Base-by-base conservation (phyloP, 495 filamentous ascomycete species). In the Aspergillus bertholletiae region DNA sequence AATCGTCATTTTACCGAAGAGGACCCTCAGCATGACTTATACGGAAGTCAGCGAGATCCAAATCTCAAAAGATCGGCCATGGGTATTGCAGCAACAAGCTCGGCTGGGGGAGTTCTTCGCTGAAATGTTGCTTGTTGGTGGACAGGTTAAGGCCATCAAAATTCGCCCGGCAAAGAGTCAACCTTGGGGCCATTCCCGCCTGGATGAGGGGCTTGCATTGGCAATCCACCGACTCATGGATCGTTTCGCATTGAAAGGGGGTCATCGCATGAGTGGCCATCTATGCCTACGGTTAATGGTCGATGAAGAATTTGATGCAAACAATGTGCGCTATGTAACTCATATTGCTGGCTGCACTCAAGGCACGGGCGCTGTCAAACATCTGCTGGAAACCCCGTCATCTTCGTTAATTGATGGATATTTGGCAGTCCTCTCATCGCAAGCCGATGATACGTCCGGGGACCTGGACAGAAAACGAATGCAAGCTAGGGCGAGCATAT, bases 11-110 rank as follows among this genome's bases (percentile, higher is more conserved):
- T 66, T 89, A 13, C 87, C 89, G 0, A 76, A 73, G 8, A 58
- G 73, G 5, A 80, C 80, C 0, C 39, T 74, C 3, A 75, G 68
- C 39, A 73, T 79, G 54, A 90, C 86, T 0, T 76, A 77, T 51
- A 59, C 70, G 2, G 69, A 81, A 40, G 57, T 90, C 34, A 78
- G 76, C 35, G 59, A 71, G 24, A 71, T 90, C 4, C 60, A 73
- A 12, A 85, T 89, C 39, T 78, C 76, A 2, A 66, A 74, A 9
- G 69, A 79, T 1, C 71, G 63, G 4, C 85, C 87, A 0, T 90
- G 84, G 83, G 67, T 89, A 24, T 61, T 93, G 45, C 85, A 92
- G 63, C 80, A 90, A 58, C 87, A 79, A 59, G 79, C 84, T 30
- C 62, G 70, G 3, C 82, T 87, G 0, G 74, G 77, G 0, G 84